Percentiles rank a stretch among this genome's conserved stretches.
Conservation (phyloP, 208 protist species). For the Vickermania ingenoplastis region DNA sequence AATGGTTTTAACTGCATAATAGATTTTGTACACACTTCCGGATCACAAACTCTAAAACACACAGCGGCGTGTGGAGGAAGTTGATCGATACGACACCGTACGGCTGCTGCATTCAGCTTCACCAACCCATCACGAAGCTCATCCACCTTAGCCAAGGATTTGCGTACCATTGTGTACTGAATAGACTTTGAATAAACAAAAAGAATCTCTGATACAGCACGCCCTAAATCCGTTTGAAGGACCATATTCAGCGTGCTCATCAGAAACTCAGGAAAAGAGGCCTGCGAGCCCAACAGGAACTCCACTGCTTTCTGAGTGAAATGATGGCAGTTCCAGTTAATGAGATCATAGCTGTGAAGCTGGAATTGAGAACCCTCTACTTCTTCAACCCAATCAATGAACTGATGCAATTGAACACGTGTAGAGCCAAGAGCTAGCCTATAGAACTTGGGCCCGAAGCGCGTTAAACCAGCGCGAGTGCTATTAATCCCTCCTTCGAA, state of each 20-base stretch:
- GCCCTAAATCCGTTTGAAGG: slow-evolving; percentile 30
- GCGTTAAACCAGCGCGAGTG: slow-evolving; percentile 42
- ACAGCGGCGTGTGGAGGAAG: slow-evolving; percentile 39
- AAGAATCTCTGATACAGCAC: slow-evolving; percentile 26
- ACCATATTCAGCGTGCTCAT: slow-evolving; percentile 34
- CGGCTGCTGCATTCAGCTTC: slow-evolving; percentile 22
- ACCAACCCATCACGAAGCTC: slow-evolving; percentile 30
- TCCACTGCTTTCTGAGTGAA: slow-evolving; percentile 59
- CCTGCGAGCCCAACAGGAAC: slow-evolving; percentile 42
- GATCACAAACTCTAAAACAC: slow-evolving; percentile 43
- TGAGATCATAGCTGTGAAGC: slow-evolving; percentile 75
- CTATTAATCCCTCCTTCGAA: slow-evolving; percentile 88
- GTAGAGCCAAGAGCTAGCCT: slow-evolving; percentile 43
- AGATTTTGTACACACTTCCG: slow-evolving; percentile 2
- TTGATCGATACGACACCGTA: slow-evolving; percentile 24
- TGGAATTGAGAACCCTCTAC: slow-evolving; percentile 24
- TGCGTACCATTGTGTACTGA: slow-evolving; percentile 27
- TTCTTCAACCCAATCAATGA: slow-evolving; percentile 38
- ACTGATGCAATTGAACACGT: slow-evolving; percentile 26
- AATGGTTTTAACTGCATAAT: slow-evolving; percentile 36
- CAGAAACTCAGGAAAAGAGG: slow-evolving; percentile 28
- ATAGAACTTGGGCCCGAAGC: slow-evolving; percentile 71
- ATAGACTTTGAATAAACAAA: slow-evolving; percentile 29
- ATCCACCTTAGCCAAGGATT: slow-evolving; percentile 15
- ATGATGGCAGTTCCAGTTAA: slow-evolving; percentile 91